Base-by-base conservation (phyloP, 768 basidiomycete species). In the Tulasnella sp. region DNA sequence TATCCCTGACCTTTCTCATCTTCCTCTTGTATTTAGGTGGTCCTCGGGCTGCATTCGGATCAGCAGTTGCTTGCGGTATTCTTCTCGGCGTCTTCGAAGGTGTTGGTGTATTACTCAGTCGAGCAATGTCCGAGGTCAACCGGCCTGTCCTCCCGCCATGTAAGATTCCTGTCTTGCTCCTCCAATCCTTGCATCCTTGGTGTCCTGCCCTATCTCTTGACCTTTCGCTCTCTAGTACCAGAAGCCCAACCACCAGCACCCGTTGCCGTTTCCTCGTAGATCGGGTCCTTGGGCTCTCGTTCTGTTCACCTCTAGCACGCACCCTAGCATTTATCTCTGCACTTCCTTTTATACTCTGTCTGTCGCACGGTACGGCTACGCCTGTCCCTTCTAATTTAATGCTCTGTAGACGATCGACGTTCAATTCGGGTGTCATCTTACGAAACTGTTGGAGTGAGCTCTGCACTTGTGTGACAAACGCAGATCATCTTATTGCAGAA, bases 61-160 rank as follows among this genome's bases (percentile, higher is more conserved):
- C 94, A n/a, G 97, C 97, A 23, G 88, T 99, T 70, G 93, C 94
- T 20, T 99, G 98, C 83, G 97, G 96, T 83, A 96, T 99, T 79
- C 87, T 99, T 35, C 89, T 99, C 35, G 96, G 97, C 81, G 93
- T 95, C 16, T 94, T 96, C 82, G 93, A 95, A 85, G 96, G 96
- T 82, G 95, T 98, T 29, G 97, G 97, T 81, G 96, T 99, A 10
- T 87, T 99, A 35, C 86, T 98, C 79, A 92, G 91, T 71, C 90
- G 97, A 79, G 92, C 96, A 80, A 93, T 98, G 84, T 93, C 92
- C 82, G 93, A 94, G 83, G 89, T 89, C 78, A 90, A 91, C 81
- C 88, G 92, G 82, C 94, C 93, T 81, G 92, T 92, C 83, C 86
- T 93, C 84, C 91, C 92, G 79, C 92, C 91, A 83, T 81, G 94